Evolutionary conservation across 2,329 filamentous ascomycete species (phyloP), one percentile per base, ranked within the genome.

Genomic region (Arthroderma uncinatum): DNA sequence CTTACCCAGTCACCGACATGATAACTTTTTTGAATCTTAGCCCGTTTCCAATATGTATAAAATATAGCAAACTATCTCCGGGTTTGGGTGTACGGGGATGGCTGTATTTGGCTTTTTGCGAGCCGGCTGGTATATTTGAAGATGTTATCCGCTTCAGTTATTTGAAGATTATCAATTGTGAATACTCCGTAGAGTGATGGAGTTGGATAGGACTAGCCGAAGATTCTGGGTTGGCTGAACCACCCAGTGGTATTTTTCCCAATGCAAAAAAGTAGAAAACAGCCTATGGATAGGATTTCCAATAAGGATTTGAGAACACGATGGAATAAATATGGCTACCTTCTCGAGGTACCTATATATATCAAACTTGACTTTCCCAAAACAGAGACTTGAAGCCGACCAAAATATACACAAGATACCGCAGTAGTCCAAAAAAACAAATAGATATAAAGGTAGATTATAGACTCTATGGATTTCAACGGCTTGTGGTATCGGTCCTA

Each of bases 1-100:
- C 57, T 42, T 70, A 73, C 70, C 70, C 71, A 21, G 62, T 64
- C 30, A 64, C 58, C 23, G 60, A 59, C 60, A 62, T 62, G 21
- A n/a, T 36, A 42, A 19, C 7, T 19, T 10, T 2, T 7, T 10
- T 8, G 3, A 42, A 42, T 19, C 1, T 2, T 7, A 19, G 10
- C 39, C 21, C n/a, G n/a, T 9, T 42, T 36, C 34, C 9, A 12
- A 14, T 36, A 36, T 5, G 12, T 36, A 36, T 36, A 36, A 9
- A 36, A 36, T 7, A 36, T 36, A 36, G 12, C 34, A 36, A 36
- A 9, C 9, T 3, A 36, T 12, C 34, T 36, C 12, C 12, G 3
- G 5, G 12, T 14, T 2, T 10, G 8, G 12, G 8, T 10, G 34
- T 36, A 30, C 12, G 9, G 34, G 12, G 12, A 9, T 36, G 34